phyloP scores from a whole-genome alignment of 305 asterid genomes.

The Solanum aculeatissimum region DNA sequence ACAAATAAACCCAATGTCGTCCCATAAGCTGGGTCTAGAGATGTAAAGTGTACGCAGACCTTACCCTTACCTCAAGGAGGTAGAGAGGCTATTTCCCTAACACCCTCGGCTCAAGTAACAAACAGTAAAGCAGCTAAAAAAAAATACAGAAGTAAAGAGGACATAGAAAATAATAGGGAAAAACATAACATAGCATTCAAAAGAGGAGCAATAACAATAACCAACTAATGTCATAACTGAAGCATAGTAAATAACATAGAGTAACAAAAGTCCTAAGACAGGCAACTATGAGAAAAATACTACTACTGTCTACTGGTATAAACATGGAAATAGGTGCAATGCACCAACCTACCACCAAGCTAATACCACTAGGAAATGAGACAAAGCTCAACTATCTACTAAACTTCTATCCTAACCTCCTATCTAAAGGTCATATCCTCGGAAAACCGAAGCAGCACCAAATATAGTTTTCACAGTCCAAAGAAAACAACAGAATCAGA shows the following conservation, averaged over 20 bases:
- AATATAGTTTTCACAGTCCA: background rate
- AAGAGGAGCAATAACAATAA: background rate
- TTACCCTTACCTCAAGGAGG: background rate
- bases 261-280: background rate
- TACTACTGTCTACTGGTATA: background rate
- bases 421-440: background rate
- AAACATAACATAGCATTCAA: background rate
- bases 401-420: background rate
- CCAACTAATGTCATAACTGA: background rate
- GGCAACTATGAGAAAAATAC: background rate
- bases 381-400: background rate
- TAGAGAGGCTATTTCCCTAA: background rate
- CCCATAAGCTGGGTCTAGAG: background rate
- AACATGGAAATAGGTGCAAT: background rate
- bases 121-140: background rate
- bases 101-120: background rate
- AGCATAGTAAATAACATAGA: background rate
- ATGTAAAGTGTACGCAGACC: background rate
- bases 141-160: background rate
- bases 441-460: background rate
- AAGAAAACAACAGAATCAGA: background rate
- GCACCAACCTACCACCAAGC: background rate
- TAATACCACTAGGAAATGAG: background rate
- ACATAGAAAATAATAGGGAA: background rate
- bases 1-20: background rate